Evolutionary conservation across 2,329 filamentous ascomycete genomes (phyloP).

Genomic region (Neofusicoccum laricinum): DNA sequence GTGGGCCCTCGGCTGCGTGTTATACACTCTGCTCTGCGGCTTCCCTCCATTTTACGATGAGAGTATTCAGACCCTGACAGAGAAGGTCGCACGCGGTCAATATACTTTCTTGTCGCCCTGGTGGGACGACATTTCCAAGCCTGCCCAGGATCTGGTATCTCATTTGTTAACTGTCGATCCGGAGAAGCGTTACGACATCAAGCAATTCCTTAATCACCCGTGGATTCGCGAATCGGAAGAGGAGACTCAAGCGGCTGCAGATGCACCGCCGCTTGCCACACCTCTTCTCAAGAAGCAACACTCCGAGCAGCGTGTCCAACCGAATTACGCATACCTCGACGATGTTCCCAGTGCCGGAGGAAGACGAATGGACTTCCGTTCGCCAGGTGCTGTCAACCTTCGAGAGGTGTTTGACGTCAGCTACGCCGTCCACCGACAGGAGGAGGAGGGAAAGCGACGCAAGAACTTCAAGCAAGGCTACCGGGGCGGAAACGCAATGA

Average conservation of each 20-base stretch:
- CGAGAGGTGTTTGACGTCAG: slow-evolving; percentile 97
- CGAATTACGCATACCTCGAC: slow-evolving; percentile 53
- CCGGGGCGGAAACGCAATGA: slow-evolving; percentile 62
- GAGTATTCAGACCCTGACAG: slow-evolving; percentile 92
- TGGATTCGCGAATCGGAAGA: slow-evolving; percentile 79
- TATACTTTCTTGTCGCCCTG: slow-evolving; percentile 97
- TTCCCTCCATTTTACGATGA: slow-evolving; percentile 99
- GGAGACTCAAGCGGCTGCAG: slow-evolving; percentile 62
- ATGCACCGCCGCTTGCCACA: slow-evolving; percentile 70
- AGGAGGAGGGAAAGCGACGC: slow-evolving; percentile 89
- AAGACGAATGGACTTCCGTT: slow-evolving; percentile 85
- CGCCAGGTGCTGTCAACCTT: slow-evolving; percentile 89
- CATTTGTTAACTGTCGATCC: slow-evolving; percentile 94
- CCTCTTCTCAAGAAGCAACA: slow-evolving; percentile 58
- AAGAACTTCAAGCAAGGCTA: slow-evolving; percentile 77
- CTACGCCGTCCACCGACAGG: slow-evolving; percentile 95
- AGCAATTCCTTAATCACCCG: slow-evolving; percentile 88
- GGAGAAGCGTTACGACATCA: slow-evolving; percentile 90
- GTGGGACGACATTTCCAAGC: slow-evolving; percentile 98
- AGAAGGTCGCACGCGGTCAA: slow-evolving; percentile 95
- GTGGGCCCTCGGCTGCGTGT: slow-evolving; percentile 96
- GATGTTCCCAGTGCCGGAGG: slow-evolving; percentile 53
- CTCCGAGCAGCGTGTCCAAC: slow-evolving; percentile 31
- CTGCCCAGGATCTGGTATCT: slow-evolving; percentile 88
- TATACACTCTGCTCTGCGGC: slow-evolving; percentile 94